phyloP scores from a whole-genome alignment of 2,329 filamentous ascomycete genomes.

The Pseudodiploospora longispora region DNA sequence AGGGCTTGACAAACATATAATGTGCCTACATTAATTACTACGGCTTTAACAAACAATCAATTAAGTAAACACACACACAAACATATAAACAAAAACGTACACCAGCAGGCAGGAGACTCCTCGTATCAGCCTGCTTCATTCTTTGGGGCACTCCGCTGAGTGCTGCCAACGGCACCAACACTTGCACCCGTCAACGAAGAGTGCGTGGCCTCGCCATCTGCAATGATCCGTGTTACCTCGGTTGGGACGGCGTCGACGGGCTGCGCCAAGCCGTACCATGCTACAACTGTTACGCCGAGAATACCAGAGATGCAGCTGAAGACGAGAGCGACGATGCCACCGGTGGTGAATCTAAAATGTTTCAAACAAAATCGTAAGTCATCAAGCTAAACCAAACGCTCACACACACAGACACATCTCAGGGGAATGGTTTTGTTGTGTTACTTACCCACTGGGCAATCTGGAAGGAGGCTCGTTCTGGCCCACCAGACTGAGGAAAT shows the following conservation, averaged over 20 bases:
- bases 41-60: too few relatives aligned
- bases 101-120: too few relatives aligned
- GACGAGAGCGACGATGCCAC: conserved; percentile 65
- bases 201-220: not conserved
- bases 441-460: conserved; percentile 53
- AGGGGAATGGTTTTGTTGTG: not conserved
- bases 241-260: conserved; percentile 10
- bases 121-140: too few relatives aligned
- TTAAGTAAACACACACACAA: too few relatives aligned
- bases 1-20: too few relatives aligned
- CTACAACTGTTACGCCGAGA: conserved; percentile 58
- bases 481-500: conserved; percentile 56
- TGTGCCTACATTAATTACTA: too few relatives aligned
- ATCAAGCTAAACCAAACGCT: too few relatives aligned
- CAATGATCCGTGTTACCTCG: conserved; percentile 4
- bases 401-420: too few relatives aligned
- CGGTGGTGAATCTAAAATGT: conserved; percentile 50
- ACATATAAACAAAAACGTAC: too few relatives aligned
- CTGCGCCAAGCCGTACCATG: conserved; percentile 49
- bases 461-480: conserved; percentile 46
- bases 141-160: too few relatives aligned
- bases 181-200: too few relatives aligned
- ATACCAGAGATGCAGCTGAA: conserved; percentile 64
- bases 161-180: too few relatives aligned
- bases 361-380: not conserved